Evolutionary conservation across 2,329 filamentous ascomycete genomes (phyloP), one percentile per base, ranked within the genome.

Genomic region (Aspergillus viridinutans): DNA sequence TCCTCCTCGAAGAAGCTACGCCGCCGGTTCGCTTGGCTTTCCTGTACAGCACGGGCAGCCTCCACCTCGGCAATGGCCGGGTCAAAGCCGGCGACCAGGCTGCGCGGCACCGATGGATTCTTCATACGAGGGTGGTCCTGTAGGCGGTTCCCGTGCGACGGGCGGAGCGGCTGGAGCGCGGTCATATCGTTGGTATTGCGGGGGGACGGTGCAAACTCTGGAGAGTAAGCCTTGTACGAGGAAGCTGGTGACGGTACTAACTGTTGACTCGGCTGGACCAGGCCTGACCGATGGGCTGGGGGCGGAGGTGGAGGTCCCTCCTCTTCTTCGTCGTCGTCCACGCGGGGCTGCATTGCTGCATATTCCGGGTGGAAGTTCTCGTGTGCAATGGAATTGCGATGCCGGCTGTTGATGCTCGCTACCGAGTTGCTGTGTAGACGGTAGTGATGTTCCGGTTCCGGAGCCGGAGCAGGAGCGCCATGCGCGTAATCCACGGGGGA

Each of bases 291-390:
- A 58, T 75, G 72, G 12, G 69, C 66, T 1, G 72, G 72, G 1
- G 72, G 72, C 10, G 72, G 71, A 38, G 73, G 72, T 20, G 72
- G 70, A n/a, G 64, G 66, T 4, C 62, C 69, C 42, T 74, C 72
- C 9, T 75, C 73, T 9, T 73, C 69, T 58, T 74, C 77, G 65
- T 80, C 77, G 65, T 80, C 77, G 60, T 79, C 77, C 49, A 80
- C 77, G 0, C 75, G 75, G 8, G 77, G 75, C 57, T 80, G 77
- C 77, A 80, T 78, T 6, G 74, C 72, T 10, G 72, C 73, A 59
- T 78, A 74, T 55, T 74, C 68, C 17, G 67, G 62, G 54, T 73
- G 71, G 53, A 74, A 74, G 43, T 61, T 59, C 6, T 69, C 69
- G 12, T 58, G 62, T 5, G 32, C 32, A 28, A 62, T 65, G 48